Conservation (phyloP, 768 basidiomycete genomes). For the Lentinula sp. region DNA sequence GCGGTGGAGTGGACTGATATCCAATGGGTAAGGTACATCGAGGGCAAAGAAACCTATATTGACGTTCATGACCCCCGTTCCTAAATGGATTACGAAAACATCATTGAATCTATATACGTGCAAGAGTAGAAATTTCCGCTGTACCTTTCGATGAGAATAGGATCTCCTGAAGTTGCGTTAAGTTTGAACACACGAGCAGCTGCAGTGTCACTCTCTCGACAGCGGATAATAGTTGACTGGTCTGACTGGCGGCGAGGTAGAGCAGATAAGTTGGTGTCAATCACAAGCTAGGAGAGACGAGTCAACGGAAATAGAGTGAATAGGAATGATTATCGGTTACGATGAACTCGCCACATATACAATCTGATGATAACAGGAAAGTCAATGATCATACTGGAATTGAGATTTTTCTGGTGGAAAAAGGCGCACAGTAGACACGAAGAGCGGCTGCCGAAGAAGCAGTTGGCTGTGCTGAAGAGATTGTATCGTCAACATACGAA, state of each 20-base stretch:
- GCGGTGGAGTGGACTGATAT: conserved; percentile 76
- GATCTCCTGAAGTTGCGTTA: conserved; percentile 65
- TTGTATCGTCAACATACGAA: neutral
- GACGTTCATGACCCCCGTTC: conserved; percentile 65
- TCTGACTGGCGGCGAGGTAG: conserved; percentile 74
- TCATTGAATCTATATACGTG: neutral
- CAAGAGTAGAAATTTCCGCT: conserved; percentile 12
- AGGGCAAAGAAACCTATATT: conserved; percentile 66
- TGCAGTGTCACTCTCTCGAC: conserved; percentile 51
- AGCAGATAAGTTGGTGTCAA: conserved; percentile 65
- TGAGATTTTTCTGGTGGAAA: neutral
- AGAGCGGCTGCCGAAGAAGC: conserved; percentile 72
- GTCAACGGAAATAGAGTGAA: conserved; percentile 1
- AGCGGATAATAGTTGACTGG: conserved; percentile 73
- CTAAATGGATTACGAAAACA: conserved; percentile 25
- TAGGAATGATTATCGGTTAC: conserved; percentile 34
- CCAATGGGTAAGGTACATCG: conserved; percentile 62
- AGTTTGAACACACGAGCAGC: conserved; percentile 80
- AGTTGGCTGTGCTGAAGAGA: conserved; percentile 61
- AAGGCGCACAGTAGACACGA: conserved; percentile 66
- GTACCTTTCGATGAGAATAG: conserved; percentile 76
- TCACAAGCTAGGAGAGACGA: conserved; percentile 53
- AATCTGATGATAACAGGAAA: conserved; percentile 42
- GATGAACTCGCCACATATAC: conserved; percentile 84
- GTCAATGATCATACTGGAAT: conserved; percentile 5